Evolutionary conservation across 164 flowering plant species (phyloP), one percentile per base, ranked within the genome.

Genomic region (Stephania japonica): DNA sequence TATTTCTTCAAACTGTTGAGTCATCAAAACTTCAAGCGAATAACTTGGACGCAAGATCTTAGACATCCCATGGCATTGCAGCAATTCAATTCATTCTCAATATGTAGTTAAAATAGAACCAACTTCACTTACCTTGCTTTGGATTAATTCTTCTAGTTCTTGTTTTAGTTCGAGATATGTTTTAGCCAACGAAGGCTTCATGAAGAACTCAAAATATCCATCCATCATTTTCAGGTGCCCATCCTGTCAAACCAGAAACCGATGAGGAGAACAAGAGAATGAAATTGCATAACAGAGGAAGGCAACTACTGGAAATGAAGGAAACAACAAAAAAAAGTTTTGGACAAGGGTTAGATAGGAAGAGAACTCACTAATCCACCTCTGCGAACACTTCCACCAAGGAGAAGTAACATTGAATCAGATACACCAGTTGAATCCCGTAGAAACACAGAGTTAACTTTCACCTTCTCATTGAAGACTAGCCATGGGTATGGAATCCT

Each of bases 401-500:
- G 91, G 25, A 95, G 86, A 18, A 95, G 91, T 53, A 95, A 79
- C 79, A 86, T 81, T 11, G 98, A 91, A 83, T 95, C 98, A 81
- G 96, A 90, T 18, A 95, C 78, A 68, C 89, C 97, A 18, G 99
- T 93, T 69, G 99, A 90, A 85, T 95, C 99, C 50, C 94, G 86
- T 32, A 95, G 85, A 72, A 91, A 89, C 61, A 95, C 88, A 11
- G 97, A 86, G 75, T 93, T 90, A 56, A 93, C 92, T 81, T 95
- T 95, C 74, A 93, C 90, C 80, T 95, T 95, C 85, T 93, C 98
- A 73, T 91, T 93, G 82, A 95, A 93, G 77, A 88, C 95, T 65
- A 93, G 83, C 99, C 99, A 95, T 42, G 99, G 98, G 76, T 83
- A 93, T n/a, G 97, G 93, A 78, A 95, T 88, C 72, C 73, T 86